Evolutionary conservation across 768 basidiomycete genomes (phyloP).

Genomic region (Cyclocybe cylindracea): DNA sequence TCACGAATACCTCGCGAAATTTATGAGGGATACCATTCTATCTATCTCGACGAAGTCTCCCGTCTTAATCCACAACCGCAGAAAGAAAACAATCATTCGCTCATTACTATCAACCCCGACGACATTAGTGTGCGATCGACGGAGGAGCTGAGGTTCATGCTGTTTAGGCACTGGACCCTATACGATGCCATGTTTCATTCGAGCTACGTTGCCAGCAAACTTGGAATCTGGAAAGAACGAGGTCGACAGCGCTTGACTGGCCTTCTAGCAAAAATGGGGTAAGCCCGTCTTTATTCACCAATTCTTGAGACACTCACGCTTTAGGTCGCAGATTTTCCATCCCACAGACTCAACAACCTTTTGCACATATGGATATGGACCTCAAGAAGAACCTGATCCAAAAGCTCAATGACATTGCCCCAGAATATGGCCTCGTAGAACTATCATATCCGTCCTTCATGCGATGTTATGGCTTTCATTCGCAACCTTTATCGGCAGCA

Average conservation of each 20-base stretch:
- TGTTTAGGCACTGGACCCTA: constrained; percentile 96
- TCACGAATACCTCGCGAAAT: constrained; percentile 83
- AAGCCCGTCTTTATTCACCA: constrained; percentile 20
- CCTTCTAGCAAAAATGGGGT: constrained; percentile 99
- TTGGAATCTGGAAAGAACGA: constrained; percentile 96
- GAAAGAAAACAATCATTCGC: constrained; percentile 30
- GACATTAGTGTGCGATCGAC: constrained; percentile 80
- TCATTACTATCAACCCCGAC: constrained; percentile 70
- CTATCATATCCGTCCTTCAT: constrained; percentile 93
- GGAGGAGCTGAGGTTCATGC: constrained; percentile 91
- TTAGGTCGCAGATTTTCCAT: constrained; percentile 75
- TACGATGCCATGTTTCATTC: constrained; percentile 99
- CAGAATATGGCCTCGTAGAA: constrained; percentile 94
- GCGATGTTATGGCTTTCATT: constrained; percentile 87
- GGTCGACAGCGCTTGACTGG: constrained; percentile 89
- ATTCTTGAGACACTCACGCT: neutral
- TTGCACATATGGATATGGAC: constrained; percentile 95
- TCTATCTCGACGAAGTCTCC: constrained; percentile 90
- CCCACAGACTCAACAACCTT: constrained; percentile 90
- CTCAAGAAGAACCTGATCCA: constrained; percentile 78
- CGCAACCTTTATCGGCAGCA: constrained; percentile 85
- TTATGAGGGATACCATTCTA: constrained; percentile 79
- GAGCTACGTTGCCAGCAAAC: constrained; percentile 90
- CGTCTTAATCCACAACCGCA: constrained; percentile 76
- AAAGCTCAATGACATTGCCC: constrained; percentile 87